Percentiles rank a stretch among this genome's conserved stretches.
These are phyloP conservation scores for Geotrichum europaeum DNA, from an alignment of 1,139 yeast species.

Conservation along the genomic window DNA sequence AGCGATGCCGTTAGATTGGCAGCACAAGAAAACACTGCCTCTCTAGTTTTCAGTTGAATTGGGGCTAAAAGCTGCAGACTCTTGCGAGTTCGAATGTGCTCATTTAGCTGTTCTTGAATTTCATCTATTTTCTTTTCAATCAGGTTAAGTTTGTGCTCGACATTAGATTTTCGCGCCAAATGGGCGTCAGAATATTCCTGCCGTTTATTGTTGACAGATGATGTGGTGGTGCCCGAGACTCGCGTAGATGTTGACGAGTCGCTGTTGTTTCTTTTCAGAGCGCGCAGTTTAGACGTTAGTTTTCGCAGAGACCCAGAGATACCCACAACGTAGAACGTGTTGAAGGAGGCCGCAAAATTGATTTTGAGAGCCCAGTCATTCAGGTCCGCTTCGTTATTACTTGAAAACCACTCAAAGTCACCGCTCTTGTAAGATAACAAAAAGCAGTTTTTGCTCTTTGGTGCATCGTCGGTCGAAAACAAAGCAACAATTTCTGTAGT, in stretches of 20 bases:
- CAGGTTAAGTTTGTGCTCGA: slow-evolving; percentile 29
- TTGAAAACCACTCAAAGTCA: slow-evolving; percentile 36
- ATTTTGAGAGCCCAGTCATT: slow-evolving; percentile 52
- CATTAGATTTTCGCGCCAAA: slow-evolving; percentile 19
- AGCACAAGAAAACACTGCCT: slow-evolving; percentile 41
- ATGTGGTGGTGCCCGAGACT: not conserved
- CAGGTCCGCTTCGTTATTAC: slow-evolving; percentile 37
- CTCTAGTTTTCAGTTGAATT: slow-evolving; percentile 46
- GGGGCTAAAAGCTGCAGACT: slow-evolving; percentile 49
- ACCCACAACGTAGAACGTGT: slow-evolving; percentile 27
- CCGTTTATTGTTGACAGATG: not conserved
- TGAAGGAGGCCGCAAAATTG: slow-evolving; percentile 50
- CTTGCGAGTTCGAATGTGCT: slow-evolving; percentile 35
- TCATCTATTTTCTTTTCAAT: slow-evolving; percentile 34
- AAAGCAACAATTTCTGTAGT: slow-evolving; percentile 37
- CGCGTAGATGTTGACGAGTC: not conserved
- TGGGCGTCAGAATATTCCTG: slow-evolving; percentile 5
- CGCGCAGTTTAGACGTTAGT: not conserved
- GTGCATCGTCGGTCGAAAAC: slow-evolving; percentile 14
- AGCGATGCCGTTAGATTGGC: slow-evolving; percentile 44
- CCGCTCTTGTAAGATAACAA: slow-evolving; percentile 34
- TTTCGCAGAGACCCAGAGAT: not conserved
- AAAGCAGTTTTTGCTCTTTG: slow-evolving; percentile 25
- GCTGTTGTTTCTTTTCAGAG: not conserved
- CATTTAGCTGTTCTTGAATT: slow-evolving; percentile 36